Evolutionary conservation across 2,329 filamentous ascomycete species (phyloP), one percentile per base, ranked within the genome.

Genomic region (Diaporthe citriasiana): DNA sequence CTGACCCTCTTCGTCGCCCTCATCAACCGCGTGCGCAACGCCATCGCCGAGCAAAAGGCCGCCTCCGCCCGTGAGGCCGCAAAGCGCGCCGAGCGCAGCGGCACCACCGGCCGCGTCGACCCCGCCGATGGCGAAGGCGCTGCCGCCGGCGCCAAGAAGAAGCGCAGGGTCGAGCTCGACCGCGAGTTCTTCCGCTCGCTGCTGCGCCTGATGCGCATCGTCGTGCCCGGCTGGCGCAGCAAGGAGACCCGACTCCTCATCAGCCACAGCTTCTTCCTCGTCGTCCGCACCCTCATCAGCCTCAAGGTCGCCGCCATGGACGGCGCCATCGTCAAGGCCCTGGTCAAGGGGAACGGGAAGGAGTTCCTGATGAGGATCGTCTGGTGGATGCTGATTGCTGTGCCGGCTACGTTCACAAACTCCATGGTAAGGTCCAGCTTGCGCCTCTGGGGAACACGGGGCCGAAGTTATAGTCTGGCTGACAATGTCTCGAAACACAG

Each of bases 381-480:
- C 8, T 98, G 96, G 95, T 99, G 97, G 97, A 99, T 99, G 97
- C 83, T 96, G 72, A 97, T 99, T 77, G 96, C 97, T 35, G 89
- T 99, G 22, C 97, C 97, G 13, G 97, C 97, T 1, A 98, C 97
- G 0, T 98, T 98, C 82, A 99, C 97, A 53, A 99, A 99, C 83
- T 98, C 95, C 0, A 99, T 99, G 97, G 94, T 97, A 83, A 83
- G 90, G 82, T 82, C 15, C 13, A 10, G 4, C 17, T 25, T 10
- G 30, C 0, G 30, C 17, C 15, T 51, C 8, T 13, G 1, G 10
- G n/a, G 5, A 19, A 17, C 3, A 63, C 4, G 30, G 12, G 38
- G 7, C 25, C 15, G 10, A 19, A 7, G 13, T n/a, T n/a, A n/a
- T 13, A 42, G 38, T 15, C 4, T 35, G 45, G 45, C 60, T 66